A percentile compares a stretch with the other conserved stretches of the same genome.
These are phyloP conservation scores for Macroventuria anomochaeta DNA, from an alignment of 2,329 filamentous ascomycete genomes.

Conservation along the genomic window DNA sequence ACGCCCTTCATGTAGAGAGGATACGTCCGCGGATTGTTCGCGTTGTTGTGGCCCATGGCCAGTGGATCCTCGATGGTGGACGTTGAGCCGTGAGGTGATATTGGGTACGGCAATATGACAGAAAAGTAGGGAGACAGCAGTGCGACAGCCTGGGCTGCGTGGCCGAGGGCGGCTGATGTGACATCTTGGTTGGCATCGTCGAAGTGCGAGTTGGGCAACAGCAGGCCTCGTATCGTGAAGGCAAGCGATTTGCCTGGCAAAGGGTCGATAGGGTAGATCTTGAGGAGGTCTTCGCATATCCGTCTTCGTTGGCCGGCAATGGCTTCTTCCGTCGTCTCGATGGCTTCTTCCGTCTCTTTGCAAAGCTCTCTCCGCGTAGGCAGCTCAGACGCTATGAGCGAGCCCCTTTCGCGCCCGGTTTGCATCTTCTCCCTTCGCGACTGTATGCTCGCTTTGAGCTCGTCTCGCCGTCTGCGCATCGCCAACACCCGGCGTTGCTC, in stretches of 20 bases:
- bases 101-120: conserved; percentile 79
- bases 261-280: conserved; percentile 82
- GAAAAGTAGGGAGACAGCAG: conserved; percentile 82
- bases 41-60: conserved; percentile 50
- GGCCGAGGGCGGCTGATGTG: conserved; percentile 81
- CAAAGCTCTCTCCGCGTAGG: conserved; percentile 54
- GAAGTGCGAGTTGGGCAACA: conserved; percentile 80
- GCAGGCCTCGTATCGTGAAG: conserved; percentile 81
- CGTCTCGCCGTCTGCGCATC: conserved; percentile 67
- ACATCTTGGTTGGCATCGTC: conserved; percentile 74
- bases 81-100: conserved; percentile 74
- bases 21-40: conserved; percentile 58
- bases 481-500: conserved; percentile 71
- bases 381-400: conserved; percentile 66
- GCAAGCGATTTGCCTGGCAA: conserved; percentile 68
- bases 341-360: conserved; percentile 62
- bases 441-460: conserved; percentile 70
- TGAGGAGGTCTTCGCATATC: conserved; percentile 81
- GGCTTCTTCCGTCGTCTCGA: conserved; percentile 66
- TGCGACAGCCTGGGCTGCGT: conserved; percentile 76
- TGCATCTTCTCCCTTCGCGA: conserved; percentile 72
- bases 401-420: conserved; percentile 66
- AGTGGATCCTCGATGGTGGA: conserved; percentile 80
- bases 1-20: conserved; percentile 76
- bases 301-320: conserved; percentile 87